Base-by-base conservation (phyloP, 2,329 filamentous ascomycete species). In the Blastomyces parvus region DNA sequence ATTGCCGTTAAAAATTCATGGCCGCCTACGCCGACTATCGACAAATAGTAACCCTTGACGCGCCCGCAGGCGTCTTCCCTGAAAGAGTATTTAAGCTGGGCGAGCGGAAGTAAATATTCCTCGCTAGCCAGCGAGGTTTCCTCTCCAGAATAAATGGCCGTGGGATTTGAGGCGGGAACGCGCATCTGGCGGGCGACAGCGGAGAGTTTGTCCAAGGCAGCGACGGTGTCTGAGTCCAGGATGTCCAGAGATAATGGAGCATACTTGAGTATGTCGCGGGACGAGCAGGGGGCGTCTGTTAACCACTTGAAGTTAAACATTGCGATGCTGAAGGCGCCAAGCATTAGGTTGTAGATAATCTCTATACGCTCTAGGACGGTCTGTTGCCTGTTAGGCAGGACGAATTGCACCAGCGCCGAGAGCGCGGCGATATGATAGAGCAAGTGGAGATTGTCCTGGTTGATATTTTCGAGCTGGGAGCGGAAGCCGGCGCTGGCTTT, bases 21-120 rank as follows among this genome's bases (percentile, higher is more conserved):
- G 0, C 75, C 74, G 1, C 70, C 70, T 0, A 66, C 67, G 1
- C 74, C 72, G 38, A 62, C 25, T 46, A 76, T 74, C 0, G 68
- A 69, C 33, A 74, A 70, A 40, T 68, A 70, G 57, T 73, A 74
- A 0, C 73, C 73, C 59, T 68, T 70, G 53, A 74, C 64, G 7
- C 71, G 11, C 0, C 71, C 73, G 62, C 69, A 70, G 13, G 71
- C 69, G 36, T 78, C 74, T 63, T 77, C 71, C 2, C 73, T 70
- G 30, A 74, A 78, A 62, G 71, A 76, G 3, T 67, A 68, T 62
- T 71, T 68, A 2, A 78, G 69, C 5, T 69, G 64, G 1, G 44
- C 58, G 42, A 74, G 67, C n/a, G 65, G 67, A 17, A 66, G 55
- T 46, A 68, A 27, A 64, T 70, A 70, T 40, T 65, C 30, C 27